Conservation (phyloP, 2,329 filamentous ascomycete species). For the Colletotrichum filicis region DNA sequence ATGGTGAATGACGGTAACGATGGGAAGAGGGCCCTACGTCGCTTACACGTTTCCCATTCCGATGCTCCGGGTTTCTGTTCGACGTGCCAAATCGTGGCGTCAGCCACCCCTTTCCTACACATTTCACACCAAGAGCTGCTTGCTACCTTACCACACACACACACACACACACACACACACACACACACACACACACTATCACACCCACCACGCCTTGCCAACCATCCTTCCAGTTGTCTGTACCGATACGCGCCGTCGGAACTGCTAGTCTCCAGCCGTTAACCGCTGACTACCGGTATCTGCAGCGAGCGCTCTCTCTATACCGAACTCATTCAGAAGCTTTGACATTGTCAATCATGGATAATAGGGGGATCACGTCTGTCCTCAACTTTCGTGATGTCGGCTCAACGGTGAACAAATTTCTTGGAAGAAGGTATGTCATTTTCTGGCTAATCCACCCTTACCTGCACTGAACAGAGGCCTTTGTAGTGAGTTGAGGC, state of each 20-base stretch:
- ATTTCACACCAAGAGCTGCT: background rate
- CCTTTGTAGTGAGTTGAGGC: background rate
- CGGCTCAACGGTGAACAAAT: conserved; percentile 72
- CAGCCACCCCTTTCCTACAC: background rate
- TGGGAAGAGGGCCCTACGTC: background rate
- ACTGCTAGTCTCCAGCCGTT: background rate
- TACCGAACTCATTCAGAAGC: background rate
- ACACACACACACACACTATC: background rate
- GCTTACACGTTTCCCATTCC: background rate
- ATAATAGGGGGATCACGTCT: conserved; percentile 30
- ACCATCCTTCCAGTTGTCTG: background rate
- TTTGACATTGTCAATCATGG: conserved; percentile 13
- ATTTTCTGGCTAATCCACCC: background rate
- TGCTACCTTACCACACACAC: background rate
- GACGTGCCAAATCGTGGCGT: conserved; percentile 6
- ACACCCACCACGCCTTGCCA: background rate
- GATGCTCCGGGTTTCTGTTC: background rate
- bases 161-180: background rate
- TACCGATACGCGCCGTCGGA: background rate
- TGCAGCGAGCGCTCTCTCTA: background rate
- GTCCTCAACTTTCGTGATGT: conserved; percentile 85
- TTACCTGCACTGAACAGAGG: background rate
- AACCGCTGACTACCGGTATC: background rate
- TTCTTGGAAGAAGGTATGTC: conserved; percentile 64
- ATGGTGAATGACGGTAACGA: background rate